Percentiles rank a stretch among this genome's conserved stretches.
Conservation (phyloP, 768 basidiomycete species). For the Phanerodontia chrysosporium region DNA sequence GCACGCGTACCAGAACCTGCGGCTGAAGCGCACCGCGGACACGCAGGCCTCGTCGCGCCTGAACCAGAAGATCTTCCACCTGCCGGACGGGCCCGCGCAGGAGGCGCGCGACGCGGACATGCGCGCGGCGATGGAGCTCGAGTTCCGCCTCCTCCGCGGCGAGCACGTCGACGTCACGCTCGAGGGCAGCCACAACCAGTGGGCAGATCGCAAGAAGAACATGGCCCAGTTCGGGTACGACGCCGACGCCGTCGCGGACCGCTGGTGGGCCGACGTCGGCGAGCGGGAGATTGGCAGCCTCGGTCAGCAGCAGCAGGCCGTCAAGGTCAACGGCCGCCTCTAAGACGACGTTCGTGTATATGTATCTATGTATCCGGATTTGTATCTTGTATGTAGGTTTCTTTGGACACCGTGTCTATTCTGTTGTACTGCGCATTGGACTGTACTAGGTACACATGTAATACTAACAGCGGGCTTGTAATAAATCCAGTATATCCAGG, state of each 20-base stretch:
- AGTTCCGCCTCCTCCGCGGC: conserved; percentile 24
- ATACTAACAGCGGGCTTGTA: not conserved
- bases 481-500: not conserved
- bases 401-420: not conserved
- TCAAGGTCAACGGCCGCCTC: conserved; percentile 3
- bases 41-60: conserved; percentile 46
- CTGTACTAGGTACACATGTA: not conserved
- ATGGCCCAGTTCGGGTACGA: conserved; percentile 48
- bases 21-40: conserved; percentile 42
- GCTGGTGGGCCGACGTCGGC: conserved; percentile 42
- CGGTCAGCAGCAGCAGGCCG: not conserved
- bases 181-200: conserved; percentile 46
- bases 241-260: conserved; percentile 45
- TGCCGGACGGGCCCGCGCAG: conserved; percentile 51
- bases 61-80: conserved; percentile 53
- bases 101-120: conserved; percentile 46
- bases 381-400: not conserved
- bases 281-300: conserved; percentile 8
- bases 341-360: not conserved
- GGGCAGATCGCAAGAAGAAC: conserved; percentile 54
- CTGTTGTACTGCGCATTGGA: not conserved
- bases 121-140: conserved; percentile 42
- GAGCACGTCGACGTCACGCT: conserved; percentile 12
- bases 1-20: conserved; percentile 48
- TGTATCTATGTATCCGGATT: not conserved